These are phyloP conservation scores for Eutrema yunnanense DNA, from an alignment of 345 rosid species.

Conservation along the genomic window DNA sequence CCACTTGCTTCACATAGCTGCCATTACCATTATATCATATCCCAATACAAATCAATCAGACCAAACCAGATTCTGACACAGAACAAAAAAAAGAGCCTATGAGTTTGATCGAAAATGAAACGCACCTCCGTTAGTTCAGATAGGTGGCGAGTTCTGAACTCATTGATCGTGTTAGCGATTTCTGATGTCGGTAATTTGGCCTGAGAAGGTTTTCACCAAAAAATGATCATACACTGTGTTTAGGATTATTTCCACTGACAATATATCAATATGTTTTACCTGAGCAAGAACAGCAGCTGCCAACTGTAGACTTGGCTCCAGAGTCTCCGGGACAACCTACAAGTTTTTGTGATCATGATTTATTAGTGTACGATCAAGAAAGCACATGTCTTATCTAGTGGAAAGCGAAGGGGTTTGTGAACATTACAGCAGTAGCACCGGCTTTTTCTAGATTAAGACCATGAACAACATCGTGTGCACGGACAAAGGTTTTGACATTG, in stretches of 20 bases:
- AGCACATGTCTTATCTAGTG: not conserved
- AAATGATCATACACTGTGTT: slow-evolving; percentile 1
- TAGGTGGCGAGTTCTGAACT: slow-evolving; percentile 86
- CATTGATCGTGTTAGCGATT: slow-evolving; percentile 87
- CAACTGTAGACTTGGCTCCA: slow-evolving; percentile 97
- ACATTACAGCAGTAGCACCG: slow-evolving; percentile 90
- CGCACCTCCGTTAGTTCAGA: slow-evolving; percentile 87
- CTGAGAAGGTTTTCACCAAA: slow-evolving; percentile 28
- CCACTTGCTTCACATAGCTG: slow-evolving; percentile 88
- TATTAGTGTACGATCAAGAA: not conserved
- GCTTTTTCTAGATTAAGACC: slow-evolving; percentile 96
- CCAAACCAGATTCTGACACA: not conserved
- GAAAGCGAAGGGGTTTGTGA: slow-evolving; percentile 1
- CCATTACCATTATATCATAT: slow-evolving; percentile 5
- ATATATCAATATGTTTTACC: slow-evolving; percentile 36
- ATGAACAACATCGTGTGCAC: slow-evolving; percentile 96
- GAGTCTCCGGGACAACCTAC: slow-evolving; percentile 96
- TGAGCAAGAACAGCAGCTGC: slow-evolving; percentile 99
- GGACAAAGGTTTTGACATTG: slow-evolving; percentile 90
- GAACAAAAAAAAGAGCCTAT: not conserved
- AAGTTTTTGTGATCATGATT: slow-evolving; percentile 10
- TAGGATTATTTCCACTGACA: not conserved
- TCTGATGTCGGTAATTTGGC: slow-evolving; percentile 83
- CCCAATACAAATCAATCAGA: not conserved
- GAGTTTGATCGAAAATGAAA: not conserved